These are phyloP conservation scores for Achlya hypogyna DNA, from an alignment of 352 stramenopile species.

Conservation along the genomic window DNA sequence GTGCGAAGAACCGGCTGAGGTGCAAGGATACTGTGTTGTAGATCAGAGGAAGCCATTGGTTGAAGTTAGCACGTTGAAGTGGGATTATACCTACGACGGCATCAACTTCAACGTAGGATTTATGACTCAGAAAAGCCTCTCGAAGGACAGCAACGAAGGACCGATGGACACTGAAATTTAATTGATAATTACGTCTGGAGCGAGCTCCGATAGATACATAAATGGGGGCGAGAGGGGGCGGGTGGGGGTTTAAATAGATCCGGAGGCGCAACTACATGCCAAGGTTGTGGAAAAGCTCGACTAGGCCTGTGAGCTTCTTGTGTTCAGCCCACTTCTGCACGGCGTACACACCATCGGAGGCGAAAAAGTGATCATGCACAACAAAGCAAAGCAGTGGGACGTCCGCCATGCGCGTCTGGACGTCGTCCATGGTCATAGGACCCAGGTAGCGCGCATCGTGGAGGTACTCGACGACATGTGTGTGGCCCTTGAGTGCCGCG, in stretches of 20 bases:
- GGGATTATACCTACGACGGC: too few relatives aligned
- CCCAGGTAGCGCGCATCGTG: background rate
- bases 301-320: background rate
- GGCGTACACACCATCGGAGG: background rate
- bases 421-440: background rate
- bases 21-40: too few relatives aligned
- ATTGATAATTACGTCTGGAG: too few relatives aligned
- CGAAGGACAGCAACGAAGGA: too few relatives aligned
- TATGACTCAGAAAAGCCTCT: too few relatives aligned
- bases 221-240: background rate
- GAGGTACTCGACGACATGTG: background rate
- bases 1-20: too few relatives aligned
- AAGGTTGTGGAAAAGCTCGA: background rate
- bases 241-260: slow-evolving; percentile 5
- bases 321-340: slow-evolving; percentile 1
- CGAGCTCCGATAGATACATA: slow-evolving; percentile 5
- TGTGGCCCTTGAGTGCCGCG: slow-evolving; percentile 1
- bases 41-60: too few relatives aligned
- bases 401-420: background rate
- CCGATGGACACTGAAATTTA: too few relatives aligned
- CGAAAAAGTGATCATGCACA: background rate
- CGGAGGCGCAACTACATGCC: background rate
- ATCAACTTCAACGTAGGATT: too few relatives aligned
- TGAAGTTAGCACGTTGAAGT: too few relatives aligned
- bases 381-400: background rate